Evolutionary conservation across 306 rosid genomes (phyloP).

Genomic region (Citrullus colocynthis): DNA sequence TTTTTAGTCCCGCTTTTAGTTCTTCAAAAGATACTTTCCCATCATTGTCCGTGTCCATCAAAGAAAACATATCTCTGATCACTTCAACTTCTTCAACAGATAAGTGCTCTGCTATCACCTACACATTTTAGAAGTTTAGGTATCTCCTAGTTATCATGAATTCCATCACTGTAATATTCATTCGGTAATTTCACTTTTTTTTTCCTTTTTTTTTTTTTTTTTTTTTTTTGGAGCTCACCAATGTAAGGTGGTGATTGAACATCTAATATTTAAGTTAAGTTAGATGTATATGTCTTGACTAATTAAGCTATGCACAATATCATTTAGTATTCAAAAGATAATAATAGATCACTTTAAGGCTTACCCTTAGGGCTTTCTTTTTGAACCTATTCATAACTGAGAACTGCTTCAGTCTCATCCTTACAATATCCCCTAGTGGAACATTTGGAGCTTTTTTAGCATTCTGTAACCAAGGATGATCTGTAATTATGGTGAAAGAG

Average conservation of each 20-base stretch:
- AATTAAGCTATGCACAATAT: neutral
- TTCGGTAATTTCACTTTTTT: neutral
- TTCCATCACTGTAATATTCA: neutral
- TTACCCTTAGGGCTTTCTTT: constrained; percentile 91
- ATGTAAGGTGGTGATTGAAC: neutral
- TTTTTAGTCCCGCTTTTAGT: constrained; percentile 69
- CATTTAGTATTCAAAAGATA: neutral
- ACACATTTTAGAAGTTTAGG: constrained; percentile 13
- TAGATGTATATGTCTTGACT: neutral
- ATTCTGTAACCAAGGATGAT: constrained; percentile 94
- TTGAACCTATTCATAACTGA: constrained; percentile 97
- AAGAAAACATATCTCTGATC: constrained; percentile 86
- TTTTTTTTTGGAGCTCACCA: neutral
- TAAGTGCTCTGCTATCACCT: constrained; percentile 97
- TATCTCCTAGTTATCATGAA: constrained; percentile 5
- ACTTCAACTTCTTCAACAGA: constrained; percentile 96
- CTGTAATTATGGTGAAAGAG: constrained; percentile 30
- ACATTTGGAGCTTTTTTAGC: constrained; percentile 93
- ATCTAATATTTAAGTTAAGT: neutral
- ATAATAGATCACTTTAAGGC: constrained; percentile 23
- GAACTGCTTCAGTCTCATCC: constrained; percentile 92
- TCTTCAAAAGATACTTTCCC: constrained; percentile 85
- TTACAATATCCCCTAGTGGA: constrained; percentile 92
- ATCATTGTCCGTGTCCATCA: constrained; percentile 93
- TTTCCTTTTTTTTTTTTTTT: neutral